Evolutionary conservation across 2,329 filamentous ascomycete genomes (phyloP), one percentile per base, ranked within the genome.

Genomic region (Bipolaris cookei): DNA sequence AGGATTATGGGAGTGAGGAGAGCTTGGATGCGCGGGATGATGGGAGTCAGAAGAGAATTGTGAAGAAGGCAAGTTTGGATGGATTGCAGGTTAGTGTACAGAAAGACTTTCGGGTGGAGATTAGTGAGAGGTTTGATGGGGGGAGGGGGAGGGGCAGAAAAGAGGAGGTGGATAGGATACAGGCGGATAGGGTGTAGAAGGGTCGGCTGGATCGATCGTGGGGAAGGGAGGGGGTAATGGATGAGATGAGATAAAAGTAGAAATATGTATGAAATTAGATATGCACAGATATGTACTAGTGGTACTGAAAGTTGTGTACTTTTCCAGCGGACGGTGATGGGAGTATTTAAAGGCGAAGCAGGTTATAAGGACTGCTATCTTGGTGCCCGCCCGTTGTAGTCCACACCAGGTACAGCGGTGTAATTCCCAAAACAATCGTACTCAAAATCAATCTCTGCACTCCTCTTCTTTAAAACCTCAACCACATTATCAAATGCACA

Each of bases 391-490:
- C 69, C 69, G 44, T 73, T 74, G 47, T 74, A 73, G 28, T 72
- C 45, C 6, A 64, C 16, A 1, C 69, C 71, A 13, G 67, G 42
- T 21, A 28, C 25, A 6, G 66, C 68, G 0, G 67, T 71, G 25
- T 71, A 73, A 38, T 73, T 69, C 1, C 55, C 71, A 54, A 70
- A 67, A 44, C 71, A 73, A 47, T 73, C 70, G 44, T 72, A 69
- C 7, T 66, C 47, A 39, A 59, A 73, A 30, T 73, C 62, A 37
- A 72, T 73, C 46, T 73, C 68, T 0, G 58, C 56, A 52, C 65
- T 72, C 6, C 70, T 43, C 52, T 66, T 68, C 61, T 67, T 55
- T n/a, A 74, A 49, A 13, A 70, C 69, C 4, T 53, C 51, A 7
- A 74, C 67, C 1, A 73, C 68, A 16, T 62, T 64, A 23, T 74